phyloP scores from a whole-genome alignment of 495 filamentous ascomycete species.

The Trichoderma parareesei region DNA sequence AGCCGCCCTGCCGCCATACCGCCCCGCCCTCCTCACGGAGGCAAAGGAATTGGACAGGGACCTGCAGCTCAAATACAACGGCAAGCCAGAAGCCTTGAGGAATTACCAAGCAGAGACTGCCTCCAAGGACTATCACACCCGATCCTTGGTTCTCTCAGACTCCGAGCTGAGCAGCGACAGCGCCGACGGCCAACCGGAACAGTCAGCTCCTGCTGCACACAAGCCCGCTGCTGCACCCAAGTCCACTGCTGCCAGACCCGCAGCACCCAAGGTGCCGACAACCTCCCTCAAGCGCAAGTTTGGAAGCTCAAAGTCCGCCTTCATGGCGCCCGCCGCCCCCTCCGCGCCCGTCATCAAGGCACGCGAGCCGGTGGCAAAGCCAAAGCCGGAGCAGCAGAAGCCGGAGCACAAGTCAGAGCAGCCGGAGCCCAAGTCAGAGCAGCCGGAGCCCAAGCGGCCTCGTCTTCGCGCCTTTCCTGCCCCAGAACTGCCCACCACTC shows the following conservation, averaged over 20 bases:
- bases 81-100: neutral
- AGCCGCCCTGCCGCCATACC: conserved; percentile 18
- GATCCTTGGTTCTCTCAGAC: conserved; percentile 17
- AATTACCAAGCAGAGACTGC: neutral
- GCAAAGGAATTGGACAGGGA: neutral
- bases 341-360: neutral
- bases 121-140: neutral
- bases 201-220: too few relatives aligned
- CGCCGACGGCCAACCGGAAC: conserved; percentile 13
- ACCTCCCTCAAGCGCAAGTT: neutral
- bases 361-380: neutral
- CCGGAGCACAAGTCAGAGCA: too few relatives aligned
- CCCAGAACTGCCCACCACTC: neutral
- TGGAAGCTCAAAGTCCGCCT: neutral
- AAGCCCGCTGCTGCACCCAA: conserved; percentile 5
- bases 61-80: too few relatives aligned
- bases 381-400: too few relatives aligned
- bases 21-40: neutral
- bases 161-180: neutral
- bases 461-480: neutral
- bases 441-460: neutral
- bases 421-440: neutral
- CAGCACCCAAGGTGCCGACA: neutral
- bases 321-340: neutral
- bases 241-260: neutral